Conservation (phyloP, 2,329 filamentous ascomycete species). For the Coniochaeta ligniaria region DNA sequence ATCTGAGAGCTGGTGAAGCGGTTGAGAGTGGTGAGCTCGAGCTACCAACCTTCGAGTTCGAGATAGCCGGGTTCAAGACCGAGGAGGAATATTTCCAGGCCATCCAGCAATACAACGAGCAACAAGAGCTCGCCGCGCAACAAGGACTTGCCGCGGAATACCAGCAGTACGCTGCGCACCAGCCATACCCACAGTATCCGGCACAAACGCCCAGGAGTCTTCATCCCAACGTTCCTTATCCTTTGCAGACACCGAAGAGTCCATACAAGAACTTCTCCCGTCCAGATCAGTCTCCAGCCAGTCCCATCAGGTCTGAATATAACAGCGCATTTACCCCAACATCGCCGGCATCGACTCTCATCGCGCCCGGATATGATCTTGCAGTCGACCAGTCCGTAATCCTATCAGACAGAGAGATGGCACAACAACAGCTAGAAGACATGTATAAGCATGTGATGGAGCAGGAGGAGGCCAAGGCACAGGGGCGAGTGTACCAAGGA, state of each 20-base stretch:
- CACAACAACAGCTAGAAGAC: conserved; percentile 78
- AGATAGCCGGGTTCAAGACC: conserved; percentile 16
- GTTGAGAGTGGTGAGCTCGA: conserved; percentile 27
- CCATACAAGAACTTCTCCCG: conserved; percentile 43
- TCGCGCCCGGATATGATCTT: conserved; percentile 53
- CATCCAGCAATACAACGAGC: neutral
- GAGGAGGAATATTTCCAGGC: conserved; percentile 14
- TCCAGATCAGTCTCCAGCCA: conserved; percentile 24
- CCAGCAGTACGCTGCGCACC: neutral
- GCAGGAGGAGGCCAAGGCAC: conserved; percentile 65
- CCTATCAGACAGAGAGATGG: conserved; percentile 64
- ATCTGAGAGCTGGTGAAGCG: conserved; percentile 44
- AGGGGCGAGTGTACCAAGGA: conserved; percentile 41
- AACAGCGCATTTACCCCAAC: conserved; percentile 22
- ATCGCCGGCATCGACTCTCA: conserved; percentile 36
- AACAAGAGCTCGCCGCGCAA: conserved; percentile 6
- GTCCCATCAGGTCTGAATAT: conserved; percentile 28
- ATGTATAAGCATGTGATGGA: conserved; percentile 91
- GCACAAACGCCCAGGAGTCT: neutral
- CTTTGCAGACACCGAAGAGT: conserved; percentile 24
- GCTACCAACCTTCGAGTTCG: conserved; percentile 15
- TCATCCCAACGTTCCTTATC: conserved; percentile 6
- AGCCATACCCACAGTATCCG: neutral
- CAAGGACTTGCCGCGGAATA: neutral
- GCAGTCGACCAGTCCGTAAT: conserved; percentile 74